Evolutionary conservation across 768 basidiomycete genomes (phyloP).

Genomic region (Amanita pallidorosea): DNA sequence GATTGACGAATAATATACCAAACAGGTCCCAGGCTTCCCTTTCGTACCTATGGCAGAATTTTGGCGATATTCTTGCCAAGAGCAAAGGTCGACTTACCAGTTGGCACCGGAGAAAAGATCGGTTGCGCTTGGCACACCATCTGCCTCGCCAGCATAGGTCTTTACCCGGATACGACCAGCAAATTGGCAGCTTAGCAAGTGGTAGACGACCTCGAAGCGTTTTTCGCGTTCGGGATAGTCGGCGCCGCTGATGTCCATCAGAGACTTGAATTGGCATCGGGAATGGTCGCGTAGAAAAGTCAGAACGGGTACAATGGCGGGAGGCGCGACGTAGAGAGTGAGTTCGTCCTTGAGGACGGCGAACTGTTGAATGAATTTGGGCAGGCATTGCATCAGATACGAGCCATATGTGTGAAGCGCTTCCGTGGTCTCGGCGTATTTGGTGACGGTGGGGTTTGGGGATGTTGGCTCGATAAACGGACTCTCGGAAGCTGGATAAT

Average conservation of each 20-base stretch:
- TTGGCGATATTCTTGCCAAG: not conserved
- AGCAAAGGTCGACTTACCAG: conserved; percentile 46
- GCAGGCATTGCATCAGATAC: conserved; percentile 86
- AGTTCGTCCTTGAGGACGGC: conserved; percentile 95
- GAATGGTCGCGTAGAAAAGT: conserved; percentile 93
- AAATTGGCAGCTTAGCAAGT: conserved; percentile 72
- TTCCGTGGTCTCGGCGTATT: conserved; percentile 64
- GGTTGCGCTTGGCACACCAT: conserved; percentile 77
- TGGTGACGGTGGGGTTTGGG: conserved; percentile 69
- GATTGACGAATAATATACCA: conserved; percentile 92
- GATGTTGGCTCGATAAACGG: conserved; percentile 90
- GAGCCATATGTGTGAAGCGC: conserved; percentile 86
- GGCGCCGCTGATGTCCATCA: conserved; percentile 91
- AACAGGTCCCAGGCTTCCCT: conserved; percentile 97
- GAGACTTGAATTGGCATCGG: conserved; percentile 86
- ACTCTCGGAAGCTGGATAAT: conserved; percentile 43
- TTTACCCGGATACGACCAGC: conserved; percentile 90
- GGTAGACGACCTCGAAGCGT: conserved; percentile 95
- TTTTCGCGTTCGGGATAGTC: conserved; percentile 91
- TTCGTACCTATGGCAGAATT: conserved; percentile 62
- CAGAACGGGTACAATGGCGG: conserved; percentile 73
- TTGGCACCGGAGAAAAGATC: conserved; percentile 85
- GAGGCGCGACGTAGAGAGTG: conserved; percentile 77
- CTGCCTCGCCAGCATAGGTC: conserved; percentile 91
- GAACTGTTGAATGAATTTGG: conserved; percentile 97